Conservation (phyloP, 78 protist genomes). For the Bigelowiella natans region DNA sequence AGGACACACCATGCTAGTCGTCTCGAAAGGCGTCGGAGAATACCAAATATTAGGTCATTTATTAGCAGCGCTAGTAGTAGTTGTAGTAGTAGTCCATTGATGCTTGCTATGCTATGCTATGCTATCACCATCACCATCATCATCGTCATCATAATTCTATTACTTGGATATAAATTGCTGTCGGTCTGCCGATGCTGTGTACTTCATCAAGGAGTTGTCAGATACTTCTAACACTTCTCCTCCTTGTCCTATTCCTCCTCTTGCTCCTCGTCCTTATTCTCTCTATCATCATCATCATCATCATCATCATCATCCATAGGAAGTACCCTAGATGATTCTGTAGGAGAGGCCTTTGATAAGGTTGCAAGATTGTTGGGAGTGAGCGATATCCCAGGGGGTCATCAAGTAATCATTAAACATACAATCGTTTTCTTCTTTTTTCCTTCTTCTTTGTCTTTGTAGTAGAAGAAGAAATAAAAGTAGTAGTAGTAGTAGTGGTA, state of each 20-base stretch:
- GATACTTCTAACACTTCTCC: too few species aligned
- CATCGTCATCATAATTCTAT: neutral
- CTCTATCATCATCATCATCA: neutral
- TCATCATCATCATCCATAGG: neutral
- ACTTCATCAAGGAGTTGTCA: too few species aligned
- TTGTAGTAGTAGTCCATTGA: too few species aligned
- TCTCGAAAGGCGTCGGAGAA: slow-evolving; percentile 17
- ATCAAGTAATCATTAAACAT: too few species aligned
- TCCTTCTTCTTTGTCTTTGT: too few species aligned
- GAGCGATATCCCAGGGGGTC: slow-evolving; percentile 10
- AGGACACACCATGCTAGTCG: slow-evolving; percentile 19
- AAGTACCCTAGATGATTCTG: slow-evolving; percentile 33
- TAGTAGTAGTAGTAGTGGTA: too few species aligned
- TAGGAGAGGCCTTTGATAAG: slow-evolving; percentile 41
- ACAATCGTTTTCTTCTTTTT: too few species aligned
- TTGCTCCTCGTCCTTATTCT: too few species aligned
- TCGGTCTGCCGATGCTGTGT: too few species aligned
- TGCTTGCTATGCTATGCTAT: neutral
- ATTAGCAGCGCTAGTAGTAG: too few species aligned
- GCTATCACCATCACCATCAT: neutral
- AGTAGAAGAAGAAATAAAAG: too few species aligned
- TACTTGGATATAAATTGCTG: neutral
- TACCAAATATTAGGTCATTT: neutral
- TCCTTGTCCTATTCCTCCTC: too few species aligned
- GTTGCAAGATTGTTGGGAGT: slow-evolving; percentile 18